Base-by-base conservation (phyloP, 169 alveolate species). In the Eimeria tenella region DNA sequence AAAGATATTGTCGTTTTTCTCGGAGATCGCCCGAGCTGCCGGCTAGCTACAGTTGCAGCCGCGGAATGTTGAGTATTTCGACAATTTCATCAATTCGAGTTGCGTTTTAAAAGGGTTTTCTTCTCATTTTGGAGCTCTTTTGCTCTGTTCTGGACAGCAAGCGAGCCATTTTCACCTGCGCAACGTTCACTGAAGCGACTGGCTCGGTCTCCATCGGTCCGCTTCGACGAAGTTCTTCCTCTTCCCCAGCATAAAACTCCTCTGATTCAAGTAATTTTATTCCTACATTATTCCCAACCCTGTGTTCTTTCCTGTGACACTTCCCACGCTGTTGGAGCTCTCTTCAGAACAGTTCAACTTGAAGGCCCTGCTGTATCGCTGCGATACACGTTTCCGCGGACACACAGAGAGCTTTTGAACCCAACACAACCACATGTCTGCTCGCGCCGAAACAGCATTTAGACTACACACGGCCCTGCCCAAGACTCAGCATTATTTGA, bases 141-240 rank as follows among this genome's bases (percentile, higher is more conserved):
- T 19, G 31, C 42, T 42, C 62, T 53, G 84, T 74, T n/a, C 63
- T 62, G 10, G 84, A 5, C 52, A 50, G 63, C 84, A 19, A 50
- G 84, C 49, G 84, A 58, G 63, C 42, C 9, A 8, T 74, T 19
- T 42, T 52, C 63, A 25, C 42, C 50, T 11, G 63, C 86, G 86
- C 86, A 75, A 19, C 86, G 65, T 42, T 75, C 86, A 10, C 86
- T 75, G 86, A 75, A 52, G 86, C 86, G 86, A 75, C 86, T 62
- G 42, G 86, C 17, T 75, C 63, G 86, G 86, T 75, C 86, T 75
- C 52, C 86, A 75, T 75, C 86, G 63, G 86, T 75, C 63, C 86
- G 49, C 86, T 62, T 75, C 62, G n/a, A 5, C 65, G 52, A 42
- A 75, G 65, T n/a, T 75, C n/a, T 62, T 58, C 50, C 49, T 75